Percentiles rank a stretch among this genome's conserved stretches.
Evolutionary conservation across 202 grass and related monocot genomes (phyloP).

Genomic region (Zizania palustris): DNA sequence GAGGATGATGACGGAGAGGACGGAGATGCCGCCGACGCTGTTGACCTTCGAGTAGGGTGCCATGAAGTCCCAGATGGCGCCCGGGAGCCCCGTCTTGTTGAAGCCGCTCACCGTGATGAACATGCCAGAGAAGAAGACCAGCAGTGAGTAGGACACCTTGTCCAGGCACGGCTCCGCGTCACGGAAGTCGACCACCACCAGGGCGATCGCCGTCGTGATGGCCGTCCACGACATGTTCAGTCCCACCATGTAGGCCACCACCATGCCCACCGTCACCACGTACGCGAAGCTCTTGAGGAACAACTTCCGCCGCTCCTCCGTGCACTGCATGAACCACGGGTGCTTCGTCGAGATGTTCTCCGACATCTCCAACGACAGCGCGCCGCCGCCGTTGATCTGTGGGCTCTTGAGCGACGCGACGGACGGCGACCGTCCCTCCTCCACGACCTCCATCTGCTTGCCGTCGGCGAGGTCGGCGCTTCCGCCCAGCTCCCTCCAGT

Average conservation of each 20-base stretch:
- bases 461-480: not conserved
- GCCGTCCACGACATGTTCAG: conserved; percentile 98
- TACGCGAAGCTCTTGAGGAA: conserved; percentile 86
- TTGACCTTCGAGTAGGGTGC: conserved; percentile 88
- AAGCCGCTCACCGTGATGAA: conserved; percentile 93
- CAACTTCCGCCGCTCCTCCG: conserved; percentile 53
- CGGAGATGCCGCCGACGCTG: conserved; percentile 63
- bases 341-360: conserved; percentile 63
- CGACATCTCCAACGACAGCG: conserved; percentile 14
- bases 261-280: conserved; percentile 87
- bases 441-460: conserved; percentile 50
- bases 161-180: conserved; percentile 84
- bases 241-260: conserved; percentile 72
- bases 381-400: not conserved
- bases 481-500: conserved; percentile 61
- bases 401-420: conserved; percentile 51
- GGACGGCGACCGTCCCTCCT: conserved; percentile 49
- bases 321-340: conserved; percentile 81
- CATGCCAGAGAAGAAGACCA: conserved; percentile 98
- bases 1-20: conserved; percentile 79
- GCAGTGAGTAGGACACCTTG: conserved; percentile 87
- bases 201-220: conserved; percentile 78
- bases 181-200: conserved; percentile 84
- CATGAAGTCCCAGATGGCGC: conserved; percentile 85
- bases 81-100: conserved; percentile 79